Conservation (phyloP, 345 rosid species). For the Citrus medica region DNA sequence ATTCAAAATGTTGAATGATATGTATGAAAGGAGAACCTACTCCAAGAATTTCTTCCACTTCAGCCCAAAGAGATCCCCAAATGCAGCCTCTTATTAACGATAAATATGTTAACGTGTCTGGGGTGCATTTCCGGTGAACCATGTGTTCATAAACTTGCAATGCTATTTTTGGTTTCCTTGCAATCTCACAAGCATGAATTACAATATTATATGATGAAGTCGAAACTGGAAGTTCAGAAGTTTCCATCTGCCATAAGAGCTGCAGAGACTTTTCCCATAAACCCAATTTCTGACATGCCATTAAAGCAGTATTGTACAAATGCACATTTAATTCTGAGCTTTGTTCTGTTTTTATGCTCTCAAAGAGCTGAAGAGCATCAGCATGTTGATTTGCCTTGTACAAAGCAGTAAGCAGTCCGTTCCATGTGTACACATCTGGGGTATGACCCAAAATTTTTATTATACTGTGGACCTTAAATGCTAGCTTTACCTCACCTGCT, state of each 20-base stretch:
- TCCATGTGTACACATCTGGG: slow-evolving; percentile 77
- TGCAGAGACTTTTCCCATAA: slow-evolving; percentile 75
- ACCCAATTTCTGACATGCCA: slow-evolving; percentile 78
- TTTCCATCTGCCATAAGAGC: slow-evolving; percentile 72
- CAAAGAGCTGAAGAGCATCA: slow-evolving; percentile 64
- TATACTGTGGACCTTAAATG: slow-evolving; percentile 50
- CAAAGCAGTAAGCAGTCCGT: slow-evolving; percentile 60
- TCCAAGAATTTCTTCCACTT: slow-evolving; percentile 58
- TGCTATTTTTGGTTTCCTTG: slow-evolving; percentile 66
- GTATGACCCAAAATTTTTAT: slow-evolving; percentile 49
- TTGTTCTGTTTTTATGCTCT: slow-evolving; percentile 39
- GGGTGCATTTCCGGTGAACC: slow-evolving; percentile 44
- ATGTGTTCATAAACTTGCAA: slow-evolving; percentile 72
- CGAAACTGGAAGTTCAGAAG: slow-evolving; percentile 42
- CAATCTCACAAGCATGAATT: slow-evolving; percentile 63
- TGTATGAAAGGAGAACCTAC: slow-evolving; percentile 28
- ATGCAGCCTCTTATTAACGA: slow-evolving; percentile 66
- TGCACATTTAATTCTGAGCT: slow-evolving; percentile 41
- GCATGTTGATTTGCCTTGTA: slow-evolving; percentile 52
- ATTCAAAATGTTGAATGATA: neutral
- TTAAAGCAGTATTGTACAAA: slow-evolving; percentile 53
- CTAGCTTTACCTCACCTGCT: slow-evolving; percentile 53
- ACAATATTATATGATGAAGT: slow-evolving; percentile 63
- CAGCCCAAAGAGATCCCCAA: slow-evolving; percentile 79
- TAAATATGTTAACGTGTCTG: slow-evolving; percentile 66